Evolutionary conservation across 345 rosid species (phyloP), one percentile per base, ranked within the genome.

Genomic region (Salix brachista): DNA sequence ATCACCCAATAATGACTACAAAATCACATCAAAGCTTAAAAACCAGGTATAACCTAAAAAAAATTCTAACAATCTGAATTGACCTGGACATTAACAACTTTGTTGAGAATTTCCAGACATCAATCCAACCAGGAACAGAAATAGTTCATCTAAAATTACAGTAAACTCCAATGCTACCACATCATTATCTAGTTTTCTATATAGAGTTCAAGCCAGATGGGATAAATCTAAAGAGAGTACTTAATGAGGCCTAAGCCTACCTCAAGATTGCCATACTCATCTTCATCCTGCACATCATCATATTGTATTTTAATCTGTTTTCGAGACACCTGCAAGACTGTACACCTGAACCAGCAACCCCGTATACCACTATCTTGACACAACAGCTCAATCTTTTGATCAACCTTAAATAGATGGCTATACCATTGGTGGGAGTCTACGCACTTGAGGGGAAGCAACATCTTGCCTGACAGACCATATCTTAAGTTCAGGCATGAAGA

Each of bases 361-460:
- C 97, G 88, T 77, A 95, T 88, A 65, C 99, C 99, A 69, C 99
- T 95, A 84, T 95, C 99, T 87, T 91, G 99, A 88, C 97, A 90
- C 70, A 93, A 81, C 75, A 84, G 73, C 83, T 95, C 99, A 76
- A 95, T 84, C 83, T 91, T 93, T 71, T 89, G 93, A 84, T 85
- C 91, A 73, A 84, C 85, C 80, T 84, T 83, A 81, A 88, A 86
- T 50, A 71, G 60, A 48, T 75, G 81, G 70, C 69, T 73, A 71
- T 67, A 69, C 83, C 81, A 84, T 72, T 83, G 86, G 64, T 85
- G 88, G 65, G 73, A 75, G 65, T 85, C 87, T 32, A 77, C 82
- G 74, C 89, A 87, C 72, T 85, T 89, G 77, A 82, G 87, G 71
- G 89, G 88, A 84, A 85, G 81, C 86, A 91, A 80, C 44, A 74